Conservation (phyloP, 2,329 filamentous ascomycete species). For the Fusarium succisae region DNA sequence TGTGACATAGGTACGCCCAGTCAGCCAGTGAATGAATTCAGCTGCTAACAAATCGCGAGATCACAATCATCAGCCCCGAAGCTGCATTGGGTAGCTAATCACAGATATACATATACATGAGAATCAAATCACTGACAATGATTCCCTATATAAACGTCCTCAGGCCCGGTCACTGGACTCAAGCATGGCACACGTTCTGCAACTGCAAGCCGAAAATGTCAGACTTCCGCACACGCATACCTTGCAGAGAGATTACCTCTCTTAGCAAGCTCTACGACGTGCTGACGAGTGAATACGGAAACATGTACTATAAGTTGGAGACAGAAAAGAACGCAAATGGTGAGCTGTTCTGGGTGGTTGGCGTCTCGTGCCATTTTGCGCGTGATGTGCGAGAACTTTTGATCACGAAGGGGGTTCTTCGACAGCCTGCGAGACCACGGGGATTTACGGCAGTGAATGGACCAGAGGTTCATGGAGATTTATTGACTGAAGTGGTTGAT, state of each 20-base stretch:
- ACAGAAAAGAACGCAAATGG: background rate
- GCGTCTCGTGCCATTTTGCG: background rate
- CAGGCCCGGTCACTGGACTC: background rate
- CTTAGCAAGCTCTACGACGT: background rate
- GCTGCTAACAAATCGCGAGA: background rate
- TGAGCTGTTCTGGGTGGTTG: background rate
- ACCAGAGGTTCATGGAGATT: accelerated
- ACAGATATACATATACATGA: accelerated
- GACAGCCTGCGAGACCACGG: background rate
- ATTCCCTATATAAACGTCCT: background rate
- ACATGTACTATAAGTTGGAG: background rate
- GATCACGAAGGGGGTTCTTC: background rate
- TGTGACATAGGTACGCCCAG: background rate
- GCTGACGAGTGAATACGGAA: background rate
- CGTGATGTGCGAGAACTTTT: background rate
- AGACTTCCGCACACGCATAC: background rate
- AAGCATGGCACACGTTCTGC: background rate
- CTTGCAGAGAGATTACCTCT: background rate
- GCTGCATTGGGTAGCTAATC: background rate
- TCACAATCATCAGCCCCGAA: background rate
- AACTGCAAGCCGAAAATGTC: background rate
- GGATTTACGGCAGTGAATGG: background rate
- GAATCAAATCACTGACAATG: background rate
- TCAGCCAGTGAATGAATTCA: background rate
- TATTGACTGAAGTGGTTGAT: background rate